A percentile compares a stretch with the other conserved stretches of the same genome.
Evolutionary conservation across 805 yeast species (phyloP).

Genomic region (Saturnispora gosingensis): DNA sequence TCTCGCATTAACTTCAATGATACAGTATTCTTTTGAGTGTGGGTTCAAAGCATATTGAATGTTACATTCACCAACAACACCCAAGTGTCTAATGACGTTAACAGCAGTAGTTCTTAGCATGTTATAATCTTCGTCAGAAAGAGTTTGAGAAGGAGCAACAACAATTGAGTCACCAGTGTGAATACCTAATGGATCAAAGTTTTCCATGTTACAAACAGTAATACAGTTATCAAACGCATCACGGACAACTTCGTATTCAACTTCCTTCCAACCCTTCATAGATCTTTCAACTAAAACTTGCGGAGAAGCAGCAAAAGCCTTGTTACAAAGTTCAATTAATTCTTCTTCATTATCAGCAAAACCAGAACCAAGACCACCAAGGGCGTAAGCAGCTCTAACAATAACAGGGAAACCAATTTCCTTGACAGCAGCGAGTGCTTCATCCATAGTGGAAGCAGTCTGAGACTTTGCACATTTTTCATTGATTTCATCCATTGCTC

Average conservation of each 20-base stretch:
- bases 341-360: conserved; percentile 81
- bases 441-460: conserved; percentile 91
- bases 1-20: conserved; percentile 96
- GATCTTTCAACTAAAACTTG: conserved; percentile 96
- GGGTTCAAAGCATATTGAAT: conserved; percentile 96
- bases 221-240: conserved; percentile 95
- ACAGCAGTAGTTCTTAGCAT: conserved; percentile 97
- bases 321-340: conserved; percentile 78
- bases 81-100: conserved; percentile 93
- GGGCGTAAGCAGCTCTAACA: conserved; percentile 94
- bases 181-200: conserved; percentile 95
- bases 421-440: conserved; percentile 85
- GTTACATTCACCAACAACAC: conserved; percentile 98
- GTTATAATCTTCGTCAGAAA: conserved; percentile 94
- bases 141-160: conserved; percentile 96
- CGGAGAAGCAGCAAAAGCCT: conserved; percentile 82
- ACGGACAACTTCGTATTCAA: conserved; percentile 96
- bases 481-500: conserved; percentile 88
- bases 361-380: conserved; percentile 97
- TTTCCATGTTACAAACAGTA: conserved; percentile 98
- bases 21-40: conserved; percentile 90
- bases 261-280: conserved; percentile 98
- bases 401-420: conserved; percentile 89
- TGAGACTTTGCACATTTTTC: conserved; percentile 96
- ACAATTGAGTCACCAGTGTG: conserved; percentile 99